Percentiles rank a stretch among this genome's conserved stretches.
Conservation (phyloP, 106 monocot species). For the Xerophyta viscosa region DNA sequence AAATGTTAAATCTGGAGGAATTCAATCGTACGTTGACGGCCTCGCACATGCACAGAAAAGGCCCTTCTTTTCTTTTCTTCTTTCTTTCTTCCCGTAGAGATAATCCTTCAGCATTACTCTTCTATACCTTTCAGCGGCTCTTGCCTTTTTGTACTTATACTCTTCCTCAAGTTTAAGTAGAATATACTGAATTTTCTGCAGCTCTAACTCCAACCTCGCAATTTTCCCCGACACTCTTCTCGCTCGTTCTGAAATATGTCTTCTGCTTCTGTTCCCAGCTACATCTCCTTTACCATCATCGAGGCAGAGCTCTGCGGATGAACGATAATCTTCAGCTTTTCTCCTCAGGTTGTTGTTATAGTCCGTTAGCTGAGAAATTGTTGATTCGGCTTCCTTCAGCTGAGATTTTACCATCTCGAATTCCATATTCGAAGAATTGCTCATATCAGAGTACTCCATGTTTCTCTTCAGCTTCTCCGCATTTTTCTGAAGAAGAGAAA, state of each 20-base stretch:
- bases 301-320: constrained; percentile 2
- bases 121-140: constrained; percentile 29
- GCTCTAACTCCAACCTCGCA: constrained; percentile 45
- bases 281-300: constrained; percentile 1
- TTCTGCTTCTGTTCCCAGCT: constrained; percentile 8
- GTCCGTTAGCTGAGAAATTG: constrained; percentile 32
- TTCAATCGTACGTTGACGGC: constrained; percentile 21
- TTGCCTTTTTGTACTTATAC: constrained; percentile 15
- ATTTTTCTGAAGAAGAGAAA: constrained; percentile 26
- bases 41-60: constrained; percentile 44
- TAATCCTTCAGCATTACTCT: constrained; percentile 42
- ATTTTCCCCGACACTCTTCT: constrained; percentile 43
- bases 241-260: constrained; percentile 24
- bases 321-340: constrained; percentile 24
- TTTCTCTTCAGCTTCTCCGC: constrained; percentile 39
- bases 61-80: constrained; percentile 17
- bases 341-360: constrained; percentile 30
- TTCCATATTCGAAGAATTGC: constrained; percentile 17
- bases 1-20: constrained; percentile 2
- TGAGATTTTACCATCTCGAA: constrained; percentile 27
- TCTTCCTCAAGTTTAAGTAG: constrained; percentile 51
- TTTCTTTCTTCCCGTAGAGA: constrained; percentile 43
- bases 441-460: constrained; percentile 23
- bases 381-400: constrained; percentile 28
- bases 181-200: constrained; percentile 46